Base-by-base conservation (phyloP, 2,329 filamentous ascomycete genomes). In the Botrytis pseudocinerea region DNA sequence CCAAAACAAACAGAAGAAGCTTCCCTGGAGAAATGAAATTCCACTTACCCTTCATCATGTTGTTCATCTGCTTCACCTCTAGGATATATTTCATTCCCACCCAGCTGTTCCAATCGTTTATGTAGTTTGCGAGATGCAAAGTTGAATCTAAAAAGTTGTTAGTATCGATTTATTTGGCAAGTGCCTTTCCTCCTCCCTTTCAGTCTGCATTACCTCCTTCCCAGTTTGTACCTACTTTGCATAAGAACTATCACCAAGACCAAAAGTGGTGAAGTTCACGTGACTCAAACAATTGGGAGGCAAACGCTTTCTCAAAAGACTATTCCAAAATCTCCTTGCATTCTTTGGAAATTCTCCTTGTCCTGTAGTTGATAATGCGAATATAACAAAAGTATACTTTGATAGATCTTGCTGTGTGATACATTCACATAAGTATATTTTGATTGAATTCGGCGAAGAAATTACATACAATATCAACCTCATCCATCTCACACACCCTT, bases 201-300 rank as follows among this genome's bases (percentile, higher is more conserved):
- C n/a, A 2, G 1, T 51, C 10, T 46, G 18, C 42, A 25, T 48
- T 12, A 48, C 6, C 35, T 32, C 7, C 28, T 4, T 46, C 14
- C 42, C 44, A 38, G 6, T 51, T 48, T 63, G 51, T 38, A 73
- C 87, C 76, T 85, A 96, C 91, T 97, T 95, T 72, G 92, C 87
- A 85, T 99, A 99, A 1, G 95, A 97, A 79, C 93, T 97, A 82
- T 99, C 96, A 0, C 96, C 96, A 1, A 98, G 87, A 0, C 96
- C 96, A 85, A 98, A 97, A 0, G 91, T 92, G 4, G 93, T 91
- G 82, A 97, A 98, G 1, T 85, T 87, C 75, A 97, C 84, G 48
- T 87, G 86, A 54, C 85, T 80, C 57, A 99, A 84, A 78, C 91
- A 95, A 25, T 87, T 89, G 4, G 90, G 86, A 20, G 91, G 89